phyloP scores from a whole-genome alignment of 495 filamentous ascomycete genomes.

The Collariella sp. region DNA sequence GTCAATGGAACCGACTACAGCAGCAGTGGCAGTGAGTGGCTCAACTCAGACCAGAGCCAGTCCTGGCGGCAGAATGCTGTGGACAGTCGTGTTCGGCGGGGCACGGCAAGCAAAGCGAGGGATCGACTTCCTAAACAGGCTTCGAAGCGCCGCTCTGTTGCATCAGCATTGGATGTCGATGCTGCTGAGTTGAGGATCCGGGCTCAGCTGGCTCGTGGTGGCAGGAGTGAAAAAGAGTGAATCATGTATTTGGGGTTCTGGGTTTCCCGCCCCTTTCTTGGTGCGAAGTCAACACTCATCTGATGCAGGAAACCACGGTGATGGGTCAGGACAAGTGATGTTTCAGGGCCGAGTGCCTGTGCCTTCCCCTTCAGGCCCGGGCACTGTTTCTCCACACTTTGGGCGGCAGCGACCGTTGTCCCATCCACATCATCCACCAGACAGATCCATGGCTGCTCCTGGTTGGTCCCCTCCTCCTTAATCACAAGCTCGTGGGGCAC shows the following conservation, averaged over 20 bases:
- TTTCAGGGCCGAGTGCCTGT: background rate
- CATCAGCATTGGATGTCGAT: constrained; percentile 7
- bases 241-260: no score
- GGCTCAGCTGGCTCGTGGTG: background rate
- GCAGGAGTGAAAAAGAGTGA: background rate
- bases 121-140: constrained; percentile 17
- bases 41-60: background rate
- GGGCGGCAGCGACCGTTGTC: constrained; percentile 1
- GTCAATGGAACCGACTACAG: background rate
- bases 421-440: no score
- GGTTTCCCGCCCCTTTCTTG: background rate
- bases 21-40: background rate
- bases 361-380: no score
- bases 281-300: no score
- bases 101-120: constrained; percentile 8
- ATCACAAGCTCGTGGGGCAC: background rate
- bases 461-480: background rate
- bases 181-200: background rate
- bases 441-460: background rate
- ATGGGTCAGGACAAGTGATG: background rate
- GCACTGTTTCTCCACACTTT: constrained; percentile 2
- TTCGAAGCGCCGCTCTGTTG: constrained; percentile 3
- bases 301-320: background rate
- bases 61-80: background rate
- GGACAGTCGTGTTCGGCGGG: constrained; percentile 8